phyloP scores from a whole-genome alignment of 1,139 yeast species.

The Scheffersomyces segobiensis region DNA sequence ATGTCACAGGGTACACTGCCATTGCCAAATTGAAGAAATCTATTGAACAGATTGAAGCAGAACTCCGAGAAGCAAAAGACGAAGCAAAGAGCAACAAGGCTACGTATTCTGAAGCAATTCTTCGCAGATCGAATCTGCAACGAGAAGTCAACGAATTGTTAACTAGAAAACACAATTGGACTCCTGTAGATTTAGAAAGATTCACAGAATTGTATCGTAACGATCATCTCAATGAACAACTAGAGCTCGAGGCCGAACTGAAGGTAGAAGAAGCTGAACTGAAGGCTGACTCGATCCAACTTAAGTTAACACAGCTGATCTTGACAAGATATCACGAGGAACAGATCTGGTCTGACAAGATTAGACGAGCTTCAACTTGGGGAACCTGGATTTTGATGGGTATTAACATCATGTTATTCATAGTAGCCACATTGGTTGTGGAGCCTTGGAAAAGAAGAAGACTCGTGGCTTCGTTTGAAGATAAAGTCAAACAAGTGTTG shows the following conservation, averaged over 20 bases:
- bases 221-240: slow-evolving; percentile 74
- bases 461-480: slow-evolving; percentile 81
- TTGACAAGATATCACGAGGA: slow-evolving; percentile 93
- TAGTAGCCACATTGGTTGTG: slow-evolving; percentile 79
- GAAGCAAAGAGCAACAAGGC: slow-evolving; percentile 52
- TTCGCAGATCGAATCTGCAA: slow-evolving; percentile 69
- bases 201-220: slow-evolving; percentile 79
- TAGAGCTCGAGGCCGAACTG: slow-evolving; percentile 55
- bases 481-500: slow-evolving; percentile 63
- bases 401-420: slow-evolving; percentile 72
- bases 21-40: slow-evolving; percentile 70
- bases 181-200: slow-evolving; percentile 71
- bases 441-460: slow-evolving; percentile 94
- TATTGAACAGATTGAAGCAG: slow-evolving; percentile 54
- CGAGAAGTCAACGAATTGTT: slow-evolving; percentile 84
- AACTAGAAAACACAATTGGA: slow-evolving; percentile 85
- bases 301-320: slow-evolving; percentile 71
- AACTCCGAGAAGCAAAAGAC: slow-evolving; percentile 50
- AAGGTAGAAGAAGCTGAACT: slow-evolving; percentile 59
- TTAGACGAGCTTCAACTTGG: slow-evolving; percentile 93
- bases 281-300: slow-evolving; percentile 68
- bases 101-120: slow-evolving; percentile 62
- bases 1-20: slow-evolving; percentile 87
- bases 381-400: slow-evolving; percentile 94
- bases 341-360: slow-evolving; percentile 97